A percentile compares a stretch with the other conserved stretches of the same genome.
Conservation (phyloP, 495 filamentous ascomycete species). For the Aspergillus incahuasiensis region DNA sequence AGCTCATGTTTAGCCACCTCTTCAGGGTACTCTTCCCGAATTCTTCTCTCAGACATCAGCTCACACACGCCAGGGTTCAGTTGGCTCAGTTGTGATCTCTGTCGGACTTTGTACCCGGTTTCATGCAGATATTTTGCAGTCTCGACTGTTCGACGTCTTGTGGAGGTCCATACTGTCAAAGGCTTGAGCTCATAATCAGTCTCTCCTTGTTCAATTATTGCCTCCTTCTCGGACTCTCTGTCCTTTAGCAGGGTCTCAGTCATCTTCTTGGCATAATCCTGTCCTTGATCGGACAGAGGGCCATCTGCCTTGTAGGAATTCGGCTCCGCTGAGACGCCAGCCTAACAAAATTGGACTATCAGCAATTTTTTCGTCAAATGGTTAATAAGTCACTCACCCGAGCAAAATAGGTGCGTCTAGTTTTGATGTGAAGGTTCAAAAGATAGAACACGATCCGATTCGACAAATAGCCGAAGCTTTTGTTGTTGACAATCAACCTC, state of each 20-base stretch:
- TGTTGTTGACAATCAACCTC: conserved; percentile 86
- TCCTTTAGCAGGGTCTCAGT: conserved; percentile 74
- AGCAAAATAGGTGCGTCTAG: conserved; percentile 88
- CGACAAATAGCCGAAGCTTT: conserved; percentile 90
- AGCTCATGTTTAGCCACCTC: conserved; percentile 89
- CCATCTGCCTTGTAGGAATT: conserved; percentile 89
- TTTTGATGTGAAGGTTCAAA: conserved; percentile 95
- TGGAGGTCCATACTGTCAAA: conserved; percentile 91
- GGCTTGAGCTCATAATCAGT: conserved; percentile 65
- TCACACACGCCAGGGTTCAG: conserved; percentile 95
- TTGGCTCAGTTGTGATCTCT: conserved; percentile 92
- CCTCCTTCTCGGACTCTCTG: conserved; percentile 72
- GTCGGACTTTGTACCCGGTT: conserved; percentile 76
- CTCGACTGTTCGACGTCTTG: conserved; percentile 80
- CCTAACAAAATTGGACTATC: conserved; percentile 26
- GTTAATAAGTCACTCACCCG: conserved; percentile 47
- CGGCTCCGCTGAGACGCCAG: conserved; percentile 65
- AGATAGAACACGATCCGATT: conserved; percentile 97
- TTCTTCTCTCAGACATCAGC: conserved; percentile 76
- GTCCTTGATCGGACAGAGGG: conserved; percentile 73
- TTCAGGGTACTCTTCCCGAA: conserved; percentile 75
- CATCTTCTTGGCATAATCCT: conserved; percentile 85
- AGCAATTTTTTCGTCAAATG: background rate
- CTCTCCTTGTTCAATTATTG: conserved; percentile 63
- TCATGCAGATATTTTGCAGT: conserved; percentile 78